Evolutionary conservation across 2,329 filamentous ascomycete genomes (phyloP).

Genomic region (Fusarium luffae): DNA sequence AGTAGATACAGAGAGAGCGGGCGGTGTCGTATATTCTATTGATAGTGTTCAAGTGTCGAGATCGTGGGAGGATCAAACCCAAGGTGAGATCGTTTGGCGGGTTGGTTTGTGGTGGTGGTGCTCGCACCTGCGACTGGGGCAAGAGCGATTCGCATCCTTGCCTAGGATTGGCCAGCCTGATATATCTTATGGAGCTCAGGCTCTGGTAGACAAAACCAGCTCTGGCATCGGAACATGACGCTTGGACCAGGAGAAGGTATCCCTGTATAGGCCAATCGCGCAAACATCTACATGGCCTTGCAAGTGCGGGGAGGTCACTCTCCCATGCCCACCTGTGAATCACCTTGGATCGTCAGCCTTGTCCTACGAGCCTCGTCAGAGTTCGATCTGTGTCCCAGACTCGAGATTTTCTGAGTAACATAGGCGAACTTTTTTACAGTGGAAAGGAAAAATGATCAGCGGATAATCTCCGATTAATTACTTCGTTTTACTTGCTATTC

Average conservation of each 20-base stretch:
- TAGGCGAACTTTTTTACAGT: background rate
- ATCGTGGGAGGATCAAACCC: slow-evolving; percentile 34
- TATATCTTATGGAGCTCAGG: slow-evolving; percentile 23
- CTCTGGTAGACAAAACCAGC: slow-evolving; percentile 37
- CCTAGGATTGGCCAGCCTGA: slow-evolving; percentile 32
- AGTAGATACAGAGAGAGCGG: background rate
- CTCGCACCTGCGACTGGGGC: slow-evolving; percentile 39
- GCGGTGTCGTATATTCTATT: slow-evolving; percentile 7
- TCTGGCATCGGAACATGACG: slow-evolving; percentile 31
- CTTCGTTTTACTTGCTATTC: slow-evolving; percentile 22
- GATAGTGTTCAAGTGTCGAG: slow-evolving; percentile 9
- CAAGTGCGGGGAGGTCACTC: slow-evolving; percentile 41
- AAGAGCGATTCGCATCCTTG: slow-evolving; percentile 32
- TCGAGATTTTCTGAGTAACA: slow-evolving; percentile 25
- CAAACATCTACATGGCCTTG: slow-evolving; percentile 26
- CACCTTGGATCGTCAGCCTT: slow-evolving; percentile 28
- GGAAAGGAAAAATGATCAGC: background rate
- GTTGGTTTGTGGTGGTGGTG: slow-evolving; percentile 37
- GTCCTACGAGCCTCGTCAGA: slow-evolving; percentile 32
- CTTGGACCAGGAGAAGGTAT: slow-evolving; percentile 36
- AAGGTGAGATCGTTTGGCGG: slow-evolving; percentile 37
- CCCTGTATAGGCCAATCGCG: slow-evolving; percentile 21
- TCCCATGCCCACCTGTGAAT: slow-evolving; percentile 8
- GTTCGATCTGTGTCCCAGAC: slow-evolving; percentile 21
- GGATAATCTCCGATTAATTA: slow-evolving; percentile 39